These are phyloP conservation scores for Coemansia sp. DNA, from an alignment of 192 early-diverging fungal species.

Conservation along the genomic window DNA sequence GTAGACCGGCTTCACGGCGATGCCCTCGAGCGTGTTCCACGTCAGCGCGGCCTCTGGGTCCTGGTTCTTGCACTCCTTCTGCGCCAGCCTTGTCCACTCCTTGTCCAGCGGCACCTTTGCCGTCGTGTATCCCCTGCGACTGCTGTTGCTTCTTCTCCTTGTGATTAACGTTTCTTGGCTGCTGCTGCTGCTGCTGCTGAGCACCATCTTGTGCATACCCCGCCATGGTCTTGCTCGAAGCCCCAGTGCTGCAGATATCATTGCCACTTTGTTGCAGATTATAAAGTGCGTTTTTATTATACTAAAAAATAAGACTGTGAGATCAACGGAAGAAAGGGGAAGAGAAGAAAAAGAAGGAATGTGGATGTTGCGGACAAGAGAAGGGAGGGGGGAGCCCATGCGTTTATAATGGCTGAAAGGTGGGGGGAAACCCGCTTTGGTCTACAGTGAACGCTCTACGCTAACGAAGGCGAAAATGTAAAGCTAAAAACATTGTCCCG, in stretches of 20 bases:
- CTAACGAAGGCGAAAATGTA: too few species aligned
- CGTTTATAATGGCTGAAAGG: not conserved
- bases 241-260: conserved; percentile 1
- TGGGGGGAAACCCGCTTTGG: too few species aligned
- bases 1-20: conserved; percentile 84
- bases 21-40: conserved; percentile 83
- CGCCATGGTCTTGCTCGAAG: not conserved
- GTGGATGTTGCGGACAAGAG: not conserved
- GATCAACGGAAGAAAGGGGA: not conserved
- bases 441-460: too few species aligned
- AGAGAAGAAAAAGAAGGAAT: not conserved
- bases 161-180: not conserved
- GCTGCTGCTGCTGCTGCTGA: not conserved
- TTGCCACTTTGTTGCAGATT: not conserved
- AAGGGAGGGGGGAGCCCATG: not conserved
- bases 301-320: too few species aligned
- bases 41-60: conserved; percentile 69
- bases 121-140: conserved; percentile 1
- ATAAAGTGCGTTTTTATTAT: not conserved
- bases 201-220: not conserved
- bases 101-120: conserved; percentile 61
- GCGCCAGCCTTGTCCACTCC: conserved; percentile 71
- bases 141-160: not conserved
- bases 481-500: not conserved
- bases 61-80: conserved; percentile 87